Evolutionary conservation across 2,329 filamentous ascomycete genomes (phyloP), one percentile per base, ranked within the genome.

Genomic region (Metarhizium robertsii): DNA sequence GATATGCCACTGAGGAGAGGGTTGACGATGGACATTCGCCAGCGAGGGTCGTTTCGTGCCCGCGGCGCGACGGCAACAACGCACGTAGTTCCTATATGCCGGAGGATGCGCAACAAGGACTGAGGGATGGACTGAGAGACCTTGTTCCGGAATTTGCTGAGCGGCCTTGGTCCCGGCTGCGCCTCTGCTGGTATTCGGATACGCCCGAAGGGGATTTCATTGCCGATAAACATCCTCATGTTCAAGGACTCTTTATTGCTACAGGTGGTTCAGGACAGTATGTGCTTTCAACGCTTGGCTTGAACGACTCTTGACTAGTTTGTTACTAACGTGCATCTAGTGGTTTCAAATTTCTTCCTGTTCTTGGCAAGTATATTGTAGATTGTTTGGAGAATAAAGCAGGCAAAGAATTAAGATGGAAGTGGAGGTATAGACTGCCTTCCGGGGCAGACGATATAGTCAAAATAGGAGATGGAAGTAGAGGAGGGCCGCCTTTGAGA

Each of bases 131-230:
- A 1, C 63, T 85, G 16, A 66, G 67, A 20, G 72, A 79, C 48
- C 73, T 84, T 53, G 72, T 86, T 2, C 81, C 84, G 0, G 69
- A 73, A 13, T 73, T 85, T 55, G 75, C 70, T 1, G 72, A 79
- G 1, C 68, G 80, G 5, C 72, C 74, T 0, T 85, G 83, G 68
- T 65, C 70, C 11, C 68, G 72, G 11, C 76, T 75, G 6, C 70
- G 80, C 4, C 67, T 86, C 46, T 86, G 83, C 61, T 86, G 83
- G 83, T 86, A 86, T 61, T 82, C 78, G 3, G 83, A 86, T 67
- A 86, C 83, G 56, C 81, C 81, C 0, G 74, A 75, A n/a, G 81
- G 81, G 1, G 79, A 86, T 59, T 86, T 85, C 63, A 73, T 86
- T 49, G 74, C 85, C 29, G 76, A 78, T 20, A 72, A 79, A 55